phyloP scores from a whole-genome alignment of 371 early-diverging fungal genomes.

The Massospora cicadina region DNA sequence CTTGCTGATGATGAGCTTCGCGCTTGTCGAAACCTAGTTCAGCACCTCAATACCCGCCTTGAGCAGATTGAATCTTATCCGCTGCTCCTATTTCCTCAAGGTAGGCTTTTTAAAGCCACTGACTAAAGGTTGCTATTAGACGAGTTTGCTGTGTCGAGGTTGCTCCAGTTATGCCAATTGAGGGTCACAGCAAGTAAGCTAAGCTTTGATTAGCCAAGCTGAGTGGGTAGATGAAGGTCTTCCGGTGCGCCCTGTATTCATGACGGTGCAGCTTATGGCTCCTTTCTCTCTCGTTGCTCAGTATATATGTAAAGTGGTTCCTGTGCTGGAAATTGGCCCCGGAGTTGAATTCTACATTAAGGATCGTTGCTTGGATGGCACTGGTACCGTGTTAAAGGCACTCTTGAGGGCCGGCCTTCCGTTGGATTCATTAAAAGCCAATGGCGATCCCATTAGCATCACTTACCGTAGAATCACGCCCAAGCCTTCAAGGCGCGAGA shows the following conservation, averaged over 20 bases:
- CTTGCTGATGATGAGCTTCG: background rate
- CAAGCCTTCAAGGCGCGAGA: slow-evolving; percentile 8
- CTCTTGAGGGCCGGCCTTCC: slow-evolving; percentile 31
- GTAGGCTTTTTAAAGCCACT: too few relatives aligned
- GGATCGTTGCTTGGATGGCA: slow-evolving; percentile 14
- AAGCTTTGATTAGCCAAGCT: too few relatives aligned
- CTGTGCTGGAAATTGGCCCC: too few relatives aligned
- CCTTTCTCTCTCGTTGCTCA: background rate
- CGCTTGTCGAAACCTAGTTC: background rate
- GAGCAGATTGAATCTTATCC: background rate
- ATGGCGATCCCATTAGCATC: slow-evolving; percentile 12
- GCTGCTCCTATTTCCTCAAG: slow-evolving; percentile 11
- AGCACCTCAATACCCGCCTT: background rate
- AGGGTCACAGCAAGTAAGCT: too few relatives aligned
- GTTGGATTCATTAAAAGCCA: slow-evolving; percentile 24
- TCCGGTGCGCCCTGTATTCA: background rate
- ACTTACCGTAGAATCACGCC: too few relatives aligned
- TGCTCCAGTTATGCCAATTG: too few relatives aligned
- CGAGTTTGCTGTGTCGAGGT: too few relatives aligned
- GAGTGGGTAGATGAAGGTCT: background rate
- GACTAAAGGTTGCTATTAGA: too few relatives aligned
- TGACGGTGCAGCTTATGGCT: background rate
- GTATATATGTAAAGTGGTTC: background rate
- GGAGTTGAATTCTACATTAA: too few relatives aligned
- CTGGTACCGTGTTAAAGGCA: slow-evolving; percentile 25